Base-by-base conservation (phyloP, 2,329 filamentous ascomycete species). In the Cladophialophora carrionii region DNA sequence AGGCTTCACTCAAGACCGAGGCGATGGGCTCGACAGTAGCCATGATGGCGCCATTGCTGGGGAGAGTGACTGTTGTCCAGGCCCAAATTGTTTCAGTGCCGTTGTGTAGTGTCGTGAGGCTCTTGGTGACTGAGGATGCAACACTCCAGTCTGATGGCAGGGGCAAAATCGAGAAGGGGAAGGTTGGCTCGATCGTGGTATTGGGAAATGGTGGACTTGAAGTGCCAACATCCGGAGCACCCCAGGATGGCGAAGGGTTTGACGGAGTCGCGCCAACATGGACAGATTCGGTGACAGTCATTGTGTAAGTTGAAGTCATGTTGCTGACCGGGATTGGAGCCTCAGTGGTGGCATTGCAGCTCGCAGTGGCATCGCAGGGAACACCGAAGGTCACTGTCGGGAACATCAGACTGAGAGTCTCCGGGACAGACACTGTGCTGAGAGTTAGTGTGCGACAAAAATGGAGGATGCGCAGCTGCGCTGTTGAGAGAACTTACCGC, bases 391-490 rank as follows among this genome's bases (percentile, higher is more conserved):
- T 61, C 17, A 48, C 17, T 3, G 51, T 29, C 2, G 49, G 51
- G 58, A 61, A 54, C 24, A 49, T 61, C 22, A 55, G n/a, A 48
- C 49, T 61, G 8, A 55, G 20, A 20, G 51, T 41, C 20, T 24
- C 51, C 7, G 49, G 58, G 20, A 54, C 17, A 31, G 58, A 61
- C 24, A 49, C 58, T 61, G n/a, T 14, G 4, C 22, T 17, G 3
- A 5, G 26, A 20, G 37, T 60, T 24, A 60, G 51, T 46, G 34
- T 54, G 17, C 17, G 22, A 48, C 43, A 5, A 46, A 51, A 41
- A n/a, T 51, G 2, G 17, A 51, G n/a, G 57, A 31, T 20, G 46
- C 10, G 43, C 49, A 46, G 20, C 12, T 24, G n/a, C 9, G 43
- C 49, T 31, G 20, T 7, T 6, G 10, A 17, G 51, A 4, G 32